phyloP scores from a whole-genome alignment of 768 basidiomycete genomes.

The Boletellus ananas region DNA sequence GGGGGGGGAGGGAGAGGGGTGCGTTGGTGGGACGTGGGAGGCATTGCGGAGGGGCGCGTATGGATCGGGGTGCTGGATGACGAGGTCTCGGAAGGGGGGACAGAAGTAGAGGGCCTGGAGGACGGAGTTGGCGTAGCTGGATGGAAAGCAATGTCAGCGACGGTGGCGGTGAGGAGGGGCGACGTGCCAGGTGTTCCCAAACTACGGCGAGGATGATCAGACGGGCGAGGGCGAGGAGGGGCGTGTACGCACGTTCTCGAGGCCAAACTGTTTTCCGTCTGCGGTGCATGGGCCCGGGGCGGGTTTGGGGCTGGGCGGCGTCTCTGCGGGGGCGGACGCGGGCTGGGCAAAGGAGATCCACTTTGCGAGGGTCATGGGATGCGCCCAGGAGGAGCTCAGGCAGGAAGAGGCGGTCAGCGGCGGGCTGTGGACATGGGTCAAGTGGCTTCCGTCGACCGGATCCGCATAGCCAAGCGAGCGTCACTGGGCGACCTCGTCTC shows the following conservation, averaged over 20 bases:
- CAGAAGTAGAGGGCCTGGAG: conserved; percentile 97
- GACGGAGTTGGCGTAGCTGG: conserved; percentile 97
- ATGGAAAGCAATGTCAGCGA: conserved; percentile 17
- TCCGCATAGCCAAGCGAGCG: conserved; percentile 16
- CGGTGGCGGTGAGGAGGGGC: background rate
- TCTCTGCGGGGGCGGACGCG: conserved; percentile 21
- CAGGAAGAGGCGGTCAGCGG: conserved; percentile 14
- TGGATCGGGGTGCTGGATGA: conserved; percentile 64
- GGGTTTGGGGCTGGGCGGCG: conserved; percentile 25
- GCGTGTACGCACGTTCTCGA: conserved; percentile 79
- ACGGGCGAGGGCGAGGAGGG: conserved; percentile 1
- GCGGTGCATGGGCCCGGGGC: conserved; percentile 45
- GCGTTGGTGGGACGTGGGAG: conserved; percentile 31
- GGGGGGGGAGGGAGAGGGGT: conserved; percentile 28
- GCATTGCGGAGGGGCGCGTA: conserved; percentile 28
- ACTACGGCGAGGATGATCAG: conserved; percentile 45
- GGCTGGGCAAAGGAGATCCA: conserved; percentile 36
- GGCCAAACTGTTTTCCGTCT: conserved; percentile 88
- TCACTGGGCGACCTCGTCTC: no score
- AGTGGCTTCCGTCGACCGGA: conserved; percentile 11
- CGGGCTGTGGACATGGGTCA: conserved; percentile 14
- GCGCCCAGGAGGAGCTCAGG: background rate
- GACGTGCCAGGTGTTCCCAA: conserved; percentile 91
- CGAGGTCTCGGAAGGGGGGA: conserved; percentile 85
- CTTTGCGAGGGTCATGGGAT: conserved; percentile 36